A percentile compares a stretch with the other conserved stretches of the same genome.
Conservation (phyloP, 352 stramenopile species). For the Phytophthora sansomeana region DNA sequence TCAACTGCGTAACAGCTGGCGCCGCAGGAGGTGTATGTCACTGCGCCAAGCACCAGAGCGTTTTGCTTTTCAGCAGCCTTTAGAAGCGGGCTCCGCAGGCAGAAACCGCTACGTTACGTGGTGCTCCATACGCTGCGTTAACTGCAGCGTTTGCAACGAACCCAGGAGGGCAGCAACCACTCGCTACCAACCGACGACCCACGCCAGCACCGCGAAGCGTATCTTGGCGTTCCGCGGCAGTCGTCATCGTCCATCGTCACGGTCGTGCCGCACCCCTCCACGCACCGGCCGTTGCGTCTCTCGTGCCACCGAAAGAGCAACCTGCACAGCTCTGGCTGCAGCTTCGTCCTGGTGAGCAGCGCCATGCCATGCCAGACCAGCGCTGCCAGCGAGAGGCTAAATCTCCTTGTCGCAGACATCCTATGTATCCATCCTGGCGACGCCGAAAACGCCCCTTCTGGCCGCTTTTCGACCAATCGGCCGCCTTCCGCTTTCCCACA, state of each 20-base stretch:
- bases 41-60: constrained; percentile 20
- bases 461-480: constrained; percentile 31
- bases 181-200: too few relatives aligned
- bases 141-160: too few relatives aligned
- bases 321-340: background rate
- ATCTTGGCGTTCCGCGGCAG: constrained; percentile 25
- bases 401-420: constrained; percentile 25
- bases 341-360: background rate
- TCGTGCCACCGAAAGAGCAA: constrained; percentile 11
- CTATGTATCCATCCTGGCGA: background rate
- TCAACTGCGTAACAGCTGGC: constrained; percentile 37
- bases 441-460: constrained; percentile 21
- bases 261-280: constrained; percentile 21
- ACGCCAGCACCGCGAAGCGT: background rate
- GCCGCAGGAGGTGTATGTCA: constrained; percentile 17
- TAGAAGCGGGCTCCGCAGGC: background rate
- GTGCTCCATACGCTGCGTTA: background rate
- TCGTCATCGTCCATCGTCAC: constrained; percentile 31
- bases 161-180: too few relatives aligned
- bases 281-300: background rate
- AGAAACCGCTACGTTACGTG: constrained; percentile 21
- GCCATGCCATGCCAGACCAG: too few relatives aligned
- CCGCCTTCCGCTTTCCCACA: constrained; percentile 21
- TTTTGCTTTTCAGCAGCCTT: background rate
- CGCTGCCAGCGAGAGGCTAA: background rate